Evolutionary conservation across 805 yeast species (phyloP), one percentile per base, ranked within the genome.

Genomic region (Soucietia sequanensis): DNA sequence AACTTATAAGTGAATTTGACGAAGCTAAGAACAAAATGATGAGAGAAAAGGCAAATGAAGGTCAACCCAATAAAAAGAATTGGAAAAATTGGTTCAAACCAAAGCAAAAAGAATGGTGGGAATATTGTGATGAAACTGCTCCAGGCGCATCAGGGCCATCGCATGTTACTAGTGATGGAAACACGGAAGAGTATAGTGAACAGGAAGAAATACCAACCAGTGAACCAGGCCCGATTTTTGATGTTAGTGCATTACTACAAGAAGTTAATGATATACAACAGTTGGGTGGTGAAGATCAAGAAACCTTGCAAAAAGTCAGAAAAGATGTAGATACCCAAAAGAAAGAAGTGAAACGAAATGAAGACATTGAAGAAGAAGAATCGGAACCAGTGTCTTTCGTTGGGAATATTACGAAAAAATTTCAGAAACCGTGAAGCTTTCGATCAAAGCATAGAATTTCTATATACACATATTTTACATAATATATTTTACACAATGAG

Each of bases 1-100:
- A 86, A 52, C 68, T 93, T 49, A 73, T 93, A 9, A 68, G 71
- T 38, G 99, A 93, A 55, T 84, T 91, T 48, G 96, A 88, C 46
- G 87, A 84, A 44, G 95, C 95, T 1, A 75, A 86, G 36, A 79
- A 77, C 35, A 76, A 76, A 43, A 67, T 80, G 70, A 72, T 71
- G 33, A 46, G 58, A 35, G 78, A 72, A 25, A 55, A 64, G 34
- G 60, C 60, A 10, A 47, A 43, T 19, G 39, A 46, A n/a, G 30
- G 38, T 16, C 57, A 15, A 31, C 35, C 39, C 15, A 33, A 40
- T 22, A 61, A 65, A 42, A 68, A 65, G 34, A 53, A 66, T 0
- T 77, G 81, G 81, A 60, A 54, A 41, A 54, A 65, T 44, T 68
- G 78, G 76, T 67, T 70, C 43, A 59, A 52, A 36, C 70, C 74